Evolutionary conservation across 2,329 filamentous ascomycete species (phyloP), one percentile per base, ranked within the genome.

Genomic region (Polytolypa hystricis): DNA sequence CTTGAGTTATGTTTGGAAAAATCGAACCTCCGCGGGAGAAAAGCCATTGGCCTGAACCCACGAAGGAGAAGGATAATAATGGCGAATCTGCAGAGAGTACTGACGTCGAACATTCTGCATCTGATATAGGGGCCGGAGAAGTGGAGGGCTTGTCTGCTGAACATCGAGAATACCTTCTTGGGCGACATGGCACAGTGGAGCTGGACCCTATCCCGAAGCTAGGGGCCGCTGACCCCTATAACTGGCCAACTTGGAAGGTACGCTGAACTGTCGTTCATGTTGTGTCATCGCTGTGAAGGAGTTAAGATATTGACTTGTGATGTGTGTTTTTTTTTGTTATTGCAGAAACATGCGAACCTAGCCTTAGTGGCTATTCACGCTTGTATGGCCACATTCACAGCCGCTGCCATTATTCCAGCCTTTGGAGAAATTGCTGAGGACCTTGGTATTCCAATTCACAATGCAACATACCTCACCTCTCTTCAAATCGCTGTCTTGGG

Each of bases 301-400:
- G 41, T 38, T 17, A 4, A 3, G 7, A 20, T 32, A 4, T 21
- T 29, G 14, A 30, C 14, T 31, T 40, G 30, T 3, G 7, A 8
- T n/a, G 16, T 15, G 40, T 29, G 14, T 18, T 16, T 5, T 32
- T 19, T 9, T 20, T 26, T 11, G 30, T 30, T 6, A 31, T 30
- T 38, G 26, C 41, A 72, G 68, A 75, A 74, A 65, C 50, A 60
- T 1, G 39, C 57, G 37, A 73, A 75, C 40, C 54, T 77, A 0
- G 38, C 64, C 8, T 61, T 75, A 7, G 70, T 77, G 11, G 67
- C 70, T 0, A 71, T 73, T 47, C 70, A 76, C 38, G 68, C 70
- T 18, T 67, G 67, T 53, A 75, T 75, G 67, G 62, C 64, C 30
- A 71, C 69, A 1, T 74, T 76, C 43, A 70, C 62, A 1, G 69